Conservation (phyloP, 73 alveolate genomes). For the Tetrahymena malaccensis region DNA sequence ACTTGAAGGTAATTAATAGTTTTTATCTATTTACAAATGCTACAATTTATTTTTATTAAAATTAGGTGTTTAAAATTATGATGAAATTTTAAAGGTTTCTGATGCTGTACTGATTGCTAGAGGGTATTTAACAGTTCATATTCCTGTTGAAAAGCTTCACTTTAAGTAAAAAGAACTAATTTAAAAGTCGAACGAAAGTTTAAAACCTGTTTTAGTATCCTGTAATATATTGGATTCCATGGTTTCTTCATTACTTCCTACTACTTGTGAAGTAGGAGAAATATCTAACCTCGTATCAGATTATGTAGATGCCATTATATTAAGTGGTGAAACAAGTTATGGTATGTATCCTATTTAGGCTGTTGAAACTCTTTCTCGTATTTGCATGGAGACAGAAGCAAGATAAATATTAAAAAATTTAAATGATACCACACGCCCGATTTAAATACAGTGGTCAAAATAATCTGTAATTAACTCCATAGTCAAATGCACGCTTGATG, state of each 20-base stretch:
- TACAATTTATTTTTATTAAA: background rate
- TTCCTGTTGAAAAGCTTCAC: conserved; percentile 18
- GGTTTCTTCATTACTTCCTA: conserved; percentile 6
- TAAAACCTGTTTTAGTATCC: conserved; percentile 1
- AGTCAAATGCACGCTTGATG: background rate
- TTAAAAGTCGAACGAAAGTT: background rate
- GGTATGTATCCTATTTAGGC: conserved; percentile 7
- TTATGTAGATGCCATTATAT: background rate
- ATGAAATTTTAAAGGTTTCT: conserved; percentile 16
- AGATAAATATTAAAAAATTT: background rate
- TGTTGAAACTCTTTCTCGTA: background rate
- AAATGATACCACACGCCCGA: background rate
- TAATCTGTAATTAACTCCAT: background rate
- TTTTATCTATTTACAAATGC: no score
- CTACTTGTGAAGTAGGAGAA: conserved; percentile 7
- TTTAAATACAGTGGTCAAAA: background rate
- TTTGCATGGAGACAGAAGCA: conserved; percentile 4
- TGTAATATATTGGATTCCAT: background rate
- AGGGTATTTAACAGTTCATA: conserved; percentile 12
- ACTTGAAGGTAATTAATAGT: background rate
- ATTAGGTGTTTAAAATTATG: conserved; percentile 23
- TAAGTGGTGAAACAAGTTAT: conserved; percentile 2
- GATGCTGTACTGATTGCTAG: conserved; percentile 28
- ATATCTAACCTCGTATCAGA: background rate
- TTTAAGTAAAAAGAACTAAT: background rate